Evolutionary conservation across 192 early-diverging fungal genomes (phyloP).

Genomic region (Coemansia furcata): DNA sequence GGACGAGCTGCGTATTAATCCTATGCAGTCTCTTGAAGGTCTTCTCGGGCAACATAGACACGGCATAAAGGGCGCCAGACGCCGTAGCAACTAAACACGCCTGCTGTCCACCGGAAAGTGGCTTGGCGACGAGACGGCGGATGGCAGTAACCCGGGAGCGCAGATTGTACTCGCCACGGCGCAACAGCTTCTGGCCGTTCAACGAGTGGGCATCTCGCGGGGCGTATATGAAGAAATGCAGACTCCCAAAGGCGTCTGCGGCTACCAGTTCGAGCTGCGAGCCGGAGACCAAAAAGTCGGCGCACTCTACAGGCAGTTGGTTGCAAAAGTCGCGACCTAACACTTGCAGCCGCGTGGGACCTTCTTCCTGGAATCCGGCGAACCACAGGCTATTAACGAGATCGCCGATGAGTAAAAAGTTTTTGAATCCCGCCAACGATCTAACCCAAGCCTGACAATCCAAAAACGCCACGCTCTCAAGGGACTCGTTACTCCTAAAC

Average conservation of each 20-base stretch:
- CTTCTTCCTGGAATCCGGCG: constrained; percentile 87
- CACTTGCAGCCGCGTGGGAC: constrained; percentile 82
- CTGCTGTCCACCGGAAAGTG: constrained; percentile 23
- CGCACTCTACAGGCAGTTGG: constrained; percentile 64
- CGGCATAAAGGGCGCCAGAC: constrained; percentile 18
- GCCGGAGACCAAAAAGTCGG: constrained; percentile 80
- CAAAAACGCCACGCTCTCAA: constrained; percentile 91
- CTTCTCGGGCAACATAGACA: constrained; percentile 77
- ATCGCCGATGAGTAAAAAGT: constrained; percentile 86
- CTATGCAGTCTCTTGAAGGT: constrained; percentile 86
- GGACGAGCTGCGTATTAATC: constrained; percentile 82
- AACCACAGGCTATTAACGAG: constrained; percentile 86
- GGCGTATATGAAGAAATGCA: constrained; percentile 81
- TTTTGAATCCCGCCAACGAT: constrained; percentile 77
- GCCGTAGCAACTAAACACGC: constrained; percentile 55
- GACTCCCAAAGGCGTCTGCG: constrained; percentile 67
- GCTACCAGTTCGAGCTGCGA: constrained; percentile 72
- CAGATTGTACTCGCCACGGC: constrained; percentile 85
- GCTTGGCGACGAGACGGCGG: constrained; percentile 53
- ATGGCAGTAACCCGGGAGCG: constrained; percentile 73
- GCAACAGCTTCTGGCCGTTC: constrained; percentile 83
- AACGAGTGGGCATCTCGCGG: constrained; percentile 88
- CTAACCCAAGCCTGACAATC: constrained; percentile 92
- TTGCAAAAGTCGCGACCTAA: constrained; percentile 87
- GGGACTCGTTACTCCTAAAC: constrained; percentile 75